phyloP scores from a whole-genome alignment of 768 basidiomycete genomes.

The Antrodiella citrinella region DNA sequence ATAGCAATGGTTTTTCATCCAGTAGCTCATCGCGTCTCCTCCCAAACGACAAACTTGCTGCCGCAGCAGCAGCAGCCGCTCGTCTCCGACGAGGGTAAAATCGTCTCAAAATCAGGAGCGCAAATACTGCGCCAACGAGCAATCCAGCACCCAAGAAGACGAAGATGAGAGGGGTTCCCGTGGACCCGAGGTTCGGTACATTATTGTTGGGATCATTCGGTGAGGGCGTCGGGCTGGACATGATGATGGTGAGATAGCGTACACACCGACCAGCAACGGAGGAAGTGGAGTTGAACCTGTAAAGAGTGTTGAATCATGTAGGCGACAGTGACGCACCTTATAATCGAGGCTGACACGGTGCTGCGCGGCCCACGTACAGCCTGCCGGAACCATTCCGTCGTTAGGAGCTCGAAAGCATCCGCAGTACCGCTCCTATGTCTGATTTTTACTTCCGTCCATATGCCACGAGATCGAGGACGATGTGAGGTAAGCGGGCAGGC shows the following conservation, averaged over 20 bases:
- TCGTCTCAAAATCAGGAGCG: slow-evolving; percentile 11
- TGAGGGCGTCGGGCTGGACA: not conserved
- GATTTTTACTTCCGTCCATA: no score
- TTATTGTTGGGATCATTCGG: not conserved
- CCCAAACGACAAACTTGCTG: not conserved
- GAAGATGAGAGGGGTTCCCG: slow-evolving; percentile 17
- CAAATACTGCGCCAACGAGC: slow-evolving; percentile 13
- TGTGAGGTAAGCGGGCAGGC: no score
- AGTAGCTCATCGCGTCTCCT: not conserved
- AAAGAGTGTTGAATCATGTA: not conserved
- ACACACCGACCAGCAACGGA: not conserved
- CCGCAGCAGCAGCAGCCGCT: not conserved
- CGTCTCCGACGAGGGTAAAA: slow-evolving; percentile 8
- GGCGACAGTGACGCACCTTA: not conserved
- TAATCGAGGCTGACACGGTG: not conserved
- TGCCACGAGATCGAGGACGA: no score
- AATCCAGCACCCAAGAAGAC: slow-evolving; percentile 17
- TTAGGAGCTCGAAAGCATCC: not conserved
- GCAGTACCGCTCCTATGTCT: no score
- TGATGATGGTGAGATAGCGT: not conserved
- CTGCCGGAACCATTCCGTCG: not conserved
- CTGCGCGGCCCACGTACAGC: not conserved
- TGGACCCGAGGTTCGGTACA: not conserved
- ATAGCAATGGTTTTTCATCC: not conserved
- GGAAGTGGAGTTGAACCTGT: not conserved